Evolutionary conservation across 73 alveolate species (phyloP).

Genomic region (Blepharisma japonicum): DNA sequence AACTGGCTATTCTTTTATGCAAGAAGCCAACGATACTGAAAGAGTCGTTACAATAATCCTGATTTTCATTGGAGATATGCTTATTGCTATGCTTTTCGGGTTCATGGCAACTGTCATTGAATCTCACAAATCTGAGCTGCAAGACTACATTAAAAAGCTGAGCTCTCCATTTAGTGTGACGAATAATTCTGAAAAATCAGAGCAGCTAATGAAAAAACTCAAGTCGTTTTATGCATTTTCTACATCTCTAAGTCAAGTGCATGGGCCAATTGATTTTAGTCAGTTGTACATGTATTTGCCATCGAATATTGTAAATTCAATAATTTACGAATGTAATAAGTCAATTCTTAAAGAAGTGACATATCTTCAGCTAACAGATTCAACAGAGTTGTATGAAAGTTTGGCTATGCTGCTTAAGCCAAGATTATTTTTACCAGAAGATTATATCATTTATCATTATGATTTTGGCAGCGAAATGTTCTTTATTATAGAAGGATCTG

Average conservation of each 20-base stretch:
- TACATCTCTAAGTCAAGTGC: background rate
- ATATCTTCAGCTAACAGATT: background rate
- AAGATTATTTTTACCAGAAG: conserved; percentile 54
- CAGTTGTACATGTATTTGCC: background rate
- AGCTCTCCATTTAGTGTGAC: background rate
- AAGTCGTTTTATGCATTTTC: conserved; percentile 11
- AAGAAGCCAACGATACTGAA: conserved; percentile 42
- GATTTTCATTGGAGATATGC: conserved; percentile 49
- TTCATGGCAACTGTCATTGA: conserved; percentile 48
- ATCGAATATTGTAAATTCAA: conserved; percentile 14
- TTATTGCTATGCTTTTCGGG: conserved; percentile 66
- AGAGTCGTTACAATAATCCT: conserved; percentile 43
- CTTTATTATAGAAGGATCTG: conserved; percentile 64
- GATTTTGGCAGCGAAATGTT: conserved; percentile 68
- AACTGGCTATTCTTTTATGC: conserved; percentile 54
- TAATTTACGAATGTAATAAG: background rate
- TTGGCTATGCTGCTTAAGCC: conserved; percentile 27
- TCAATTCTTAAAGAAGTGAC: background rate
- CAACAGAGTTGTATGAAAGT: background rate
- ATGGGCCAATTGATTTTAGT: background rate
- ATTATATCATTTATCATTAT: conserved; percentile 49
- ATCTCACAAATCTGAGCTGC: background rate
- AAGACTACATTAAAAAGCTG: conserved; percentile 4
- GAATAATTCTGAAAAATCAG: background rate
- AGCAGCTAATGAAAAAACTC: background rate